Evolutionary conservation across 495 filamentous ascomycete genomes (phyloP), one percentile per base, ranked within the genome.

Genomic region (Glarea lozoyensis): DNA sequence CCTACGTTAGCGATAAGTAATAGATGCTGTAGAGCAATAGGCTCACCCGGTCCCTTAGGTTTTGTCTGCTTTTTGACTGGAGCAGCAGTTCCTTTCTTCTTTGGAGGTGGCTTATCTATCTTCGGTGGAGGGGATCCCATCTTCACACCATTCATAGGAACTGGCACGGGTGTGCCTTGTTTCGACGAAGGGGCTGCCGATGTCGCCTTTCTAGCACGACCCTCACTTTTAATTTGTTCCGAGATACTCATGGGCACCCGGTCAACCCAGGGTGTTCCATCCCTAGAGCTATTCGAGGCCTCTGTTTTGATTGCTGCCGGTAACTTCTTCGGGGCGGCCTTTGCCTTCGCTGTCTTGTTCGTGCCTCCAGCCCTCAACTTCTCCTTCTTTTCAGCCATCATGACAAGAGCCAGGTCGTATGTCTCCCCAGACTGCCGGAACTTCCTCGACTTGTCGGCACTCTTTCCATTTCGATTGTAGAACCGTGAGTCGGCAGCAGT

Each of bases 391-490:
- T 52, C 45, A 2, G 32, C 36, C 12, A 52, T 34, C 42, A 52
- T 52, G 12, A 37, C 6, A 1, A 46, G 10, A 7, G 53, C 53
- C n/a, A 52, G 30, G 2, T 10, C n/a, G 4, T 38, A 30, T 6
- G 53, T 56, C 15, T 49, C 53, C 16, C 53, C 53, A 18, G 19
- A 29, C n/a, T 29, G 13, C 5, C 53, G 49, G 20, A 40, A 46
- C 15, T 41, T 46, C 22, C 37, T 25, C 4, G 53, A 52, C 15
- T 45, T 39, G 21, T 42, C 40, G 2, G 53, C 29, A 20, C 29
- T 42, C 46, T 56, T 56, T 7, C 35, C 22, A 20, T 52, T 24
- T 30, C 42, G 42, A 17, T 52, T 56, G 38, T 56, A 56, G 12
- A 49, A 29, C 3, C 53, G 36, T 9, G 42, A 46, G 29, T 56